phyloP scores from a whole-genome alignment of 2,329 filamentous ascomycete species.

The Penicillium freii region DNA sequence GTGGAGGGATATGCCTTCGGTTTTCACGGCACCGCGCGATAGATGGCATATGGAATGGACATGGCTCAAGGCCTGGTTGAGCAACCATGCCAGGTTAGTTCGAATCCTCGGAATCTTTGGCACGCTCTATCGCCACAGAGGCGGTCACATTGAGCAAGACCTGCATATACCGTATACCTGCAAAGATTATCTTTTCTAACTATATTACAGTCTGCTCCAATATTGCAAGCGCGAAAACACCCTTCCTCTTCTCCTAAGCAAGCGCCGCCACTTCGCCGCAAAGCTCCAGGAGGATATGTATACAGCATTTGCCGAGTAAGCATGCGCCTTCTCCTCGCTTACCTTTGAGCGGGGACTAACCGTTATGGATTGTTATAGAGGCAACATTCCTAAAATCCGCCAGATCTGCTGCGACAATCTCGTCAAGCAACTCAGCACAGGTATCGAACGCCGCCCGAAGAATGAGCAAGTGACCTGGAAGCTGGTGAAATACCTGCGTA shows the following conservation, averaged over 20 bases:
- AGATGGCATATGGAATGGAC: slow-evolving; percentile 43
- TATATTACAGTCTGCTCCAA: slow-evolving; percentile 14
- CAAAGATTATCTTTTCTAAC: background rate
- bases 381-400: slow-evolving; percentile 36
- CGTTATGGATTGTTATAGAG: slow-evolving; percentile 18
- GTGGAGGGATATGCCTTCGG: slow-evolving; percentile 41
- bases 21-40: slow-evolving; percentile 39
- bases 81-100: slow-evolving; percentile 38
- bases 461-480: slow-evolving; percentile 37
- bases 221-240: slow-evolving; percentile 36
- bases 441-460: slow-evolving; percentile 36
- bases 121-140: background rate
- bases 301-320: slow-evolving; percentile 46
- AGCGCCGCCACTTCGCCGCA: slow-evolving; percentile 39
- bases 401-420: slow-evolving; percentile 42
- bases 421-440: slow-evolving; percentile 32
- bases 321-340: slow-evolving; percentile 8
- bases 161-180: background rate
- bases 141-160: background rate
- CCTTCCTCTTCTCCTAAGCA: slow-evolving; percentile 35
- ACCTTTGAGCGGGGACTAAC: background rate
- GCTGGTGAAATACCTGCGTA: slow-evolving; percentile 38
- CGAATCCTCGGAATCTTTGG: background rate
- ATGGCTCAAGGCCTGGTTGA: slow-evolving; percentile 35
- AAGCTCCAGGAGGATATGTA: slow-evolving; percentile 50